phyloP scores from a whole-genome alignment of 176 grass and related monocot genomes.

The Cymbopogon citratus region DNA sequence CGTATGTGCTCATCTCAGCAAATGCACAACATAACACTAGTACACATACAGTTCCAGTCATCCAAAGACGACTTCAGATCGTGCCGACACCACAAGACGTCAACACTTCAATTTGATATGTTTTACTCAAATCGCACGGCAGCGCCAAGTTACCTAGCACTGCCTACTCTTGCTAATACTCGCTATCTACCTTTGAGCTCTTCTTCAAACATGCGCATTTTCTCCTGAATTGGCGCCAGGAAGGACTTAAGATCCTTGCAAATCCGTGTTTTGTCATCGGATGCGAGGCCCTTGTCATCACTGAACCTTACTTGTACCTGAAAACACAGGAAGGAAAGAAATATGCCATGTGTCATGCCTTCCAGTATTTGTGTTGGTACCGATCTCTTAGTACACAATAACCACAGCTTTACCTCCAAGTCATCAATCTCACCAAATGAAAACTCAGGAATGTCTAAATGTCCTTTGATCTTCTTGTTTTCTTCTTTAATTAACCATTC shows the following conservation, averaged over 20 bases:
- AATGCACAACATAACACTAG: background rate
- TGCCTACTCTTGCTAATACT: background rate
- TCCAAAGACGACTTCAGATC: background rate
- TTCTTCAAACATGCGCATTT: slow-evolving; percentile 56
- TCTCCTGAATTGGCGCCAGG: slow-evolving; percentile 54
- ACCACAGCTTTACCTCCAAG: slow-evolving; percentile 52
- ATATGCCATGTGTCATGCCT: background rate
- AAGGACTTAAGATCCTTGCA: slow-evolving; percentile 74
- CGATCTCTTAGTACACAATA: background rate
- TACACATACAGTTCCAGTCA: background rate
- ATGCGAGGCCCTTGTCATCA: slow-evolving; percentile 55
- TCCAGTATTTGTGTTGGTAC: background rate
- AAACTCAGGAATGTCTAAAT: slow-evolving; percentile 86
- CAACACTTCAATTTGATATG: background rate
- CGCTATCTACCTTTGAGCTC: slow-evolving; percentile 84
- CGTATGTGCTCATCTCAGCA: background rate
- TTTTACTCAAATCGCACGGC: background rate
- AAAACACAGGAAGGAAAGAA: background rate
- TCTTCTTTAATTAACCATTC: slow-evolving; percentile 83
- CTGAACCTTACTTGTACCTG: slow-evolving; percentile 73
- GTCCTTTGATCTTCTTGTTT: slow-evolving; percentile 63
- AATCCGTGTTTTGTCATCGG: slow-evolving; percentile 46
- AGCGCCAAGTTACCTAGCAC: background rate
- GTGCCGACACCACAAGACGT: background rate
- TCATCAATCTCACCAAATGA: slow-evolving; percentile 91